Evolutionary conservation across 2,329 filamentous ascomycete species (phyloP), one percentile per base, ranked within the genome.

Genomic region (Botrytis elliptica): DNA sequence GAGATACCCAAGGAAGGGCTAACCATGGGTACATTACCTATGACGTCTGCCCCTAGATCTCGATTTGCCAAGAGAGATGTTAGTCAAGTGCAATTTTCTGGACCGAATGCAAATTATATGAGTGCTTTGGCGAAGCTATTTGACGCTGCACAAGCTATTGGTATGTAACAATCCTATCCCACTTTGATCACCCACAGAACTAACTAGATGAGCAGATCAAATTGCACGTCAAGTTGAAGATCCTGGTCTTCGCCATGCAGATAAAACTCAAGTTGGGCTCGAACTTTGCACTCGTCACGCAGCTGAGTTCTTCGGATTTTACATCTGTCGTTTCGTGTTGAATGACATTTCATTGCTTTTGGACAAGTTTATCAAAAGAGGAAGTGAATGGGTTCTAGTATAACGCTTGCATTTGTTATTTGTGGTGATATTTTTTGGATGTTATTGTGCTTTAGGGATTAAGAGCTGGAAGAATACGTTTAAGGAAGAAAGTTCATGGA

Each of bases 251-350:
- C 93, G 93, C 78, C 93, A 96, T 83, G 94, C 94, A 29, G 95
- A 95, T 78, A 94, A 94, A 79, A 98, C 96, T 14, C 95, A 98
- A 81, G 95, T 99, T 71, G 96, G 96, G 16, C 88, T 99, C 49
- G 96, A 99, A 83, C 88, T 99, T 59, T 96, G 94, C 81, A 94
- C 94, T 52, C 90, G 95, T 59, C 95, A 98, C 82, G 96, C 95
- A 12, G 93, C 95, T 49, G 96, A 99, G 83, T 99, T 99, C 83
- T 99, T 99, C 82, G 95, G 92, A 25, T 98, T 99, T 83, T 98
- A 96, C 82, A 88, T 99, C 42, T 98, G 95, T 83, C 92, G 96
- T 29, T 99, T 99, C 81, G 94, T 95, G n/a, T 85, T 99, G 75
- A 87, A 90, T 6, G 96, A 99, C 82, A 84, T 99, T 75, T 88